These are phyloP conservation scores for Rhizodiscina lignyota DNA, from an alignment of 495 filamentous ascomycete genomes.

Conservation along the genomic window DNA sequence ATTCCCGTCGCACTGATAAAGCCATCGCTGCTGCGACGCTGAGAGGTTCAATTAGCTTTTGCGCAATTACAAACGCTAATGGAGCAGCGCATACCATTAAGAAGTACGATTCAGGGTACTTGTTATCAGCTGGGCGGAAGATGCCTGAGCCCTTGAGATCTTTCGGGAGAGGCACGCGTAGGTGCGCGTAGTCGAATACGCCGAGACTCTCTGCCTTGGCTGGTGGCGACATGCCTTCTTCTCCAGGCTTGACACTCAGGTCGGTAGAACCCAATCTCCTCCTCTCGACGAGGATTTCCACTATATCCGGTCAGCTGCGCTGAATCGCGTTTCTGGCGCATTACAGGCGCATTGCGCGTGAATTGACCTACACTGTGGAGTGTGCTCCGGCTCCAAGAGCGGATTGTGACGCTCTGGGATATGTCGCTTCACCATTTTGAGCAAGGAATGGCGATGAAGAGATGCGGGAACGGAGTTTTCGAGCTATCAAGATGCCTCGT, in stretches of 20 bases:
- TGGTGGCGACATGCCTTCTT: slow-evolving; percentile 46
- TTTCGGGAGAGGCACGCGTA: slow-evolving; percentile 78
- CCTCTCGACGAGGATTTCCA: slow-evolving; percentile 65
- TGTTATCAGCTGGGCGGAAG: slow-evolving; percentile 46
- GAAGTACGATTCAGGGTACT: slow-evolving; percentile 74
- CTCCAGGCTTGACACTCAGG: slow-evolving; percentile 58
- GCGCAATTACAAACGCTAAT: slow-evolving; percentile 3
- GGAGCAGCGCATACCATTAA: slow-evolving; percentile 50
- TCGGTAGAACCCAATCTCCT: slow-evolving; percentile 86
- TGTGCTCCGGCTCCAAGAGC: slow-evolving; percentile 54
- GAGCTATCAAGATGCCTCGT: too few relatives aligned
- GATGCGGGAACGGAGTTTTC: too few relatives aligned
- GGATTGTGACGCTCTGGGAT: slow-evolving; percentile 63
- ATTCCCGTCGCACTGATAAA: slow-evolving; percentile 93
- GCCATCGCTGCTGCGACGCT: slow-evolving; percentile 85
- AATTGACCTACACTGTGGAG: slow-evolving; percentile 44
- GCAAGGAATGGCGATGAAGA: too few relatives aligned
- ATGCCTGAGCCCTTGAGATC: slow-evolving; percentile 77
- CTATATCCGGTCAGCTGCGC: slow-evolving; percentile 28
- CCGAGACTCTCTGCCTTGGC: slow-evolving; percentile 56
- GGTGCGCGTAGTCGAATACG: slow-evolving; percentile 87
- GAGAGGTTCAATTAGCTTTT: slow-evolving; percentile 4
- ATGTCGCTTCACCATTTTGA: slow-evolving; percentile 40
- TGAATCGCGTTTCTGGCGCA: neutral
- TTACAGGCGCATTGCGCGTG: too few relatives aligned